These are phyloP conservation scores for Rubia balearica DNA, from an alignment of 305 asterid genomes.

Conservation along the genomic window DNA sequence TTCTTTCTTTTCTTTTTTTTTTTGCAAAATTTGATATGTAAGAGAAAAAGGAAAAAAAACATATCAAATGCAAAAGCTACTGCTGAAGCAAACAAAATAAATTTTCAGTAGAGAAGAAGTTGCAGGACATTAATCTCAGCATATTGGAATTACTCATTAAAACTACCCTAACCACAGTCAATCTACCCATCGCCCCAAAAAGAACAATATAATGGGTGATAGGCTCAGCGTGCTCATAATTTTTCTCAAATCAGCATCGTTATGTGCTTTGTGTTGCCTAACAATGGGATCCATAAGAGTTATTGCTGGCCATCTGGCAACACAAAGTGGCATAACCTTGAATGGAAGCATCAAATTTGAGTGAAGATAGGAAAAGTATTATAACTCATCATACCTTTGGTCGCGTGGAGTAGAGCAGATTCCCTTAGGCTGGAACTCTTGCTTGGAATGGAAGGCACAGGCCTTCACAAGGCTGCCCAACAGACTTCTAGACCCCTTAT, in stretches of 20 bases:
- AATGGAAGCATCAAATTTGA: background rate
- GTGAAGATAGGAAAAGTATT: background rate
- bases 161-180: background rate
- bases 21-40: background rate
- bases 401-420: background rate
- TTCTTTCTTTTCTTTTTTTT: background rate
- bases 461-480: background rate
- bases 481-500: background rate
- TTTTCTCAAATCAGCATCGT: background rate
- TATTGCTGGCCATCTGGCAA: background rate
- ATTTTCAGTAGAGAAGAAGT: background rate
- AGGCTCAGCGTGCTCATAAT: background rate
- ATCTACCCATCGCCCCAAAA: background rate
- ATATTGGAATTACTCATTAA: background rate
- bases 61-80: background rate
- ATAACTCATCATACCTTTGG: background rate
- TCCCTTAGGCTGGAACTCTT: background rate
- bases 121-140: background rate
- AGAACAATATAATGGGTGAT: background rate
- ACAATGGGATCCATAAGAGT: background rate
- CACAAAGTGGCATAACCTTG: background rate
- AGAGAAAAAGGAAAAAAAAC: background rate
- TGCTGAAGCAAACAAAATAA: background rate
- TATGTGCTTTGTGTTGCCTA: background rate
- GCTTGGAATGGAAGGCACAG: background rate